A percentile compares a stretch with the other conserved stretches of the same genome.
These are phyloP conservation scores for Botryotinia globosa DNA, from an alignment of 2,329 filamentous ascomycete genomes.

Conservation along the genomic window DNA sequence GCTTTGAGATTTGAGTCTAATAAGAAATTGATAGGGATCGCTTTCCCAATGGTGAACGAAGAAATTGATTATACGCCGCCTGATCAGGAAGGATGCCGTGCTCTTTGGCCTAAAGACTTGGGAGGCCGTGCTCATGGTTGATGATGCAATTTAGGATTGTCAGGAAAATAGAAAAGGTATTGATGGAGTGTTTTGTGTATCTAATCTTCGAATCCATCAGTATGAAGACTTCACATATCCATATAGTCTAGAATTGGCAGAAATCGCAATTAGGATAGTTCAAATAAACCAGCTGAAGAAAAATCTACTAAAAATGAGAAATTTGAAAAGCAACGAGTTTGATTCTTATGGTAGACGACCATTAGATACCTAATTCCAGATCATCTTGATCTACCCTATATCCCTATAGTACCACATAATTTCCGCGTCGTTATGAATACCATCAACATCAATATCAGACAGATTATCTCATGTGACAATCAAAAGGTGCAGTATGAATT, in stretches of 20 bases:
- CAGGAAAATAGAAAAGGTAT: fast-evolving
- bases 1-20: not conserved
- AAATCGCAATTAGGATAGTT: not conserved
- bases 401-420: fast-evolving
- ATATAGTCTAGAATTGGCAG: fast-evolving
- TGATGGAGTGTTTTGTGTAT: not conserved
- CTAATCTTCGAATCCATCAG: not conserved
- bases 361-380: not conserved
- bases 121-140: not conserved
- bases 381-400: not conserved
- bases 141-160: no score
- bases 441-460: no score
- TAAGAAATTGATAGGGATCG: not conserved
- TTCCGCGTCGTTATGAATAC: not conserved
- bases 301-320: not conserved
- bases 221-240: not conserved
- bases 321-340: not conserved
- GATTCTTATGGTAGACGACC: not conserved
- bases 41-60: not conserved
- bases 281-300: fast-evolving
- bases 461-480: not conserved
- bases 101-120: no score
- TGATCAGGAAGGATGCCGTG: no score
- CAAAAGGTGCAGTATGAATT: not conserved
- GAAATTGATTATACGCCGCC: not conserved